Percentiles rank a stretch among this genome's conserved stretches.
These are phyloP conservation scores for Colletotrichum sp. DNA, from an alignment of 2,329 filamentous ascomycete species.

Conservation along the genomic window DNA sequence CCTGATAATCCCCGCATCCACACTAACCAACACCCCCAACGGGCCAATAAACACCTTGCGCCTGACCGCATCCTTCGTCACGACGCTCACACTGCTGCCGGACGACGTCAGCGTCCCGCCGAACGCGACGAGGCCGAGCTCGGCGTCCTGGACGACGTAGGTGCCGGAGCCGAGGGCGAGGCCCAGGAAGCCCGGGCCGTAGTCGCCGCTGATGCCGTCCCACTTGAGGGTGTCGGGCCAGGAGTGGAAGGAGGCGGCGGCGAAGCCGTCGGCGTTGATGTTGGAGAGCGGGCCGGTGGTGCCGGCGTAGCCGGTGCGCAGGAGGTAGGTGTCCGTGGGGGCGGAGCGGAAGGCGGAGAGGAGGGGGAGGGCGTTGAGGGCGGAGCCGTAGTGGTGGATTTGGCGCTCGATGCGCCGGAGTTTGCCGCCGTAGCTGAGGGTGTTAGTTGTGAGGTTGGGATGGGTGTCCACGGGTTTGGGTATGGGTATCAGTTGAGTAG, in stretches of 20 bases:
- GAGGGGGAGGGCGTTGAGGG: slow-evolving; percentile 60
- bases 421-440: slow-evolving; percentile 45
- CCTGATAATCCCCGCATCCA: slow-evolving; percentile 48
- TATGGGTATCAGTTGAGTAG: neutral
- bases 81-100: slow-evolving; percentile 35
- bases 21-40: slow-evolving; percentile 41
- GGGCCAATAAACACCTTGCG: slow-evolving; percentile 52
- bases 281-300: slow-evolving; percentile 58
- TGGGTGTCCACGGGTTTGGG: neutral
- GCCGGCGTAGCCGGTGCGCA: slow-evolving; percentile 60
- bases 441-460: neutral
- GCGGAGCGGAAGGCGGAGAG: slow-evolving; percentile 54
- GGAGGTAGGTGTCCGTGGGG: slow-evolving; percentile 50
- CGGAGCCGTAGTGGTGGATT: slow-evolving; percentile 66
- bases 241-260: slow-evolving; percentile 60
- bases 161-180: slow-evolving; percentile 53
- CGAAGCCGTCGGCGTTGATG: slow-evolving; percentile 60
- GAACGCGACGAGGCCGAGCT: slow-evolving; percentile 52
- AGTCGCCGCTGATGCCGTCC: slow-evolving; percentile 63
- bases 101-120: slow-evolving; percentile 44
- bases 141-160: slow-evolving; percentile 50
- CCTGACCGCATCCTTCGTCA: slow-evolving; percentile 50
- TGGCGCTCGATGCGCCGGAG: slow-evolving; percentile 50
- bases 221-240: slow-evolving; percentile 60
- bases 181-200: slow-evolving; percentile 59